Evolutionary conservation across 2,329 filamentous ascomycete genomes (phyloP), one percentile per base, ranked within the genome.

Genomic region (Penicillium sp.): DNA sequence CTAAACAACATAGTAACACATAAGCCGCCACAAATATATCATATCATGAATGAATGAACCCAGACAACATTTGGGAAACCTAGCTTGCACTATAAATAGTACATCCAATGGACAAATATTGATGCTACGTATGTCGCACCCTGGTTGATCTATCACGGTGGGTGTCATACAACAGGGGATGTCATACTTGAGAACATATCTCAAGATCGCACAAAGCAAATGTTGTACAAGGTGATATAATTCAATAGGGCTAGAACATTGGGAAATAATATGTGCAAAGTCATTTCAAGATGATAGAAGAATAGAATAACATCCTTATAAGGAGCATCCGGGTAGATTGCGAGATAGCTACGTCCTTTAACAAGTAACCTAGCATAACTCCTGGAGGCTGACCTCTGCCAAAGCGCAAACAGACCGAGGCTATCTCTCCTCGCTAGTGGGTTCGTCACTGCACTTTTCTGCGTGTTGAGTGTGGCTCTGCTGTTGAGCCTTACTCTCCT

Each of bases 371-470:
- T 9, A 37, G 7, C 8, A 37, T 37, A n/a, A n/a, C 15, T 37
- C 15, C 15, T 35, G 7, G 32, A 16, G 32, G 7, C 2, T 37
- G 8, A 37, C 4, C 8, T 37, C 34, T 3, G 7, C 34, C 16
- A 34, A 37, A 18, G 4, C 7, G n/a, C 23, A 25, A 25, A 41
- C 15, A 25, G 13, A 25, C 21, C 21, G 23, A 42, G 16, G 3
- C 35, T 52, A 61, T 52, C 56, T 56, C 50, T 59, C 57, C n/a
- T 58, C 56, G 32, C 57, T 60, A 12, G 59, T 59, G 21, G 52
- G 56, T n/a, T 51, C 55, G 12, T 59, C 60, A 7, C 56, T 63
- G 21, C 58, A 53, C 45, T 61, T 60, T 38, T 64, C 60, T 12
- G 53, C 46, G 29, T 64, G 59, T 46, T 63, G 57, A 16, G 50